phyloP scores from a whole-genome alignment of 768 basidiomycete species.

The Phlegmacium glaucopus region DNA sequence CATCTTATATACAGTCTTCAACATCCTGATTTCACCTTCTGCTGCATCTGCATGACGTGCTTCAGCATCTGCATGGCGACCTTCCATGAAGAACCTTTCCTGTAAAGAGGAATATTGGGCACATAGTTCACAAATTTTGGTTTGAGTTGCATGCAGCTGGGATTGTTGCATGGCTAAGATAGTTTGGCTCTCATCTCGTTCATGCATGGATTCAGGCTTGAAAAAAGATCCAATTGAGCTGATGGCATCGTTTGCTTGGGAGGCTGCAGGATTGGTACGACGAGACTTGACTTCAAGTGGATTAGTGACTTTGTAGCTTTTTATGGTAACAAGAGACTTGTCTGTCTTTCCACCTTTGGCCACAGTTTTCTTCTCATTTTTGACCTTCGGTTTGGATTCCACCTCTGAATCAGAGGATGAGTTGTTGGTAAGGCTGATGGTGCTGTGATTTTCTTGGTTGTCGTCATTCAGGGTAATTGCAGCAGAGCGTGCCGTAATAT shows the following conservation, averaged over 20 bases:
- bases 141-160: constrained; percentile 4
- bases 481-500: background rate
- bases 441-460: background rate
- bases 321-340: background rate
- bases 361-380: background rate
- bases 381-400: background rate
- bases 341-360: background rate
- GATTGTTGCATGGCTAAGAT: constrained; percentile 4
- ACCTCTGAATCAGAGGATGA: background rate
- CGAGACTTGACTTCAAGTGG: background rate
- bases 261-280: background rate
- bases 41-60: constrained; percentile 10
- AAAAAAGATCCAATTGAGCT: constrained; percentile 4
- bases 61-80: background rate
- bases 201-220: background rate
- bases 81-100: background rate
- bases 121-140: constrained; percentile 4
- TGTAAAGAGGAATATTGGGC: background rate
- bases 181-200: constrained; percentile 6
- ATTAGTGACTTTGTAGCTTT: background rate
- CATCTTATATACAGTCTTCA: background rate
- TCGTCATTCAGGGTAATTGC: background rate
- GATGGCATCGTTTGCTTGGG: constrained; percentile 3
- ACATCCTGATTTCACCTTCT: constrained; percentile 4
- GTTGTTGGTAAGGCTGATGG: background rate